phyloP scores from a whole-genome alignment of 805 yeast species.

The Priceomyces carsonii region DNA sequence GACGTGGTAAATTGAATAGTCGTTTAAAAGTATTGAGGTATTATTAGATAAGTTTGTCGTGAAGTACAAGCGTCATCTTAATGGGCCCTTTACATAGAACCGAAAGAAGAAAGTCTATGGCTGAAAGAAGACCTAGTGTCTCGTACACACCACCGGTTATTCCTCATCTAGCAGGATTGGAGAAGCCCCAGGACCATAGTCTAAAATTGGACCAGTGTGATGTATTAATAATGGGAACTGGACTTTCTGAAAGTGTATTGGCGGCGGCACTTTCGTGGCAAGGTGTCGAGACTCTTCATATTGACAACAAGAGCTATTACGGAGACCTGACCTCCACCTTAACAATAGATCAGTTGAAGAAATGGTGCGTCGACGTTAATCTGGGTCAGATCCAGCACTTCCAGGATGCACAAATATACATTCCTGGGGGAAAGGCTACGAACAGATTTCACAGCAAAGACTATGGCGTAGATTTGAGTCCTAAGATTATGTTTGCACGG shows the following conservation, averaged over 20 bases:
- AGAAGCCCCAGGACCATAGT: conserved; percentile 64
- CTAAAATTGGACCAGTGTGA: conserved; percentile 72
- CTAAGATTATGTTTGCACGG: conserved; percentile 84
- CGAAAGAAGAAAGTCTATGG: conserved; percentile 46
- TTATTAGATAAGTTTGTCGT: too few species aligned
- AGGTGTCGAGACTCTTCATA: conserved; percentile 91
- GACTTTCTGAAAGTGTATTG: conserved; percentile 79
- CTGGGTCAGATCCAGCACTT: conserved; percentile 45
- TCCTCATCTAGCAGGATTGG: conserved; percentile 77
- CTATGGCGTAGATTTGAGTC: conserved; percentile 86
- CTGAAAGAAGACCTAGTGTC: conserved; percentile 47
- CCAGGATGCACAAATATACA: conserved; percentile 75
- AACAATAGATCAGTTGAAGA: conserved; percentile 79
- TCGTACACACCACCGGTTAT: conserved; percentile 48
- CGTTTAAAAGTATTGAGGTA: too few species aligned
- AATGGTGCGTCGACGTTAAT: conserved; percentile 80
- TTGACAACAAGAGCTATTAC: conserved; percentile 81
- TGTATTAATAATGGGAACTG: conserved; percentile 90
- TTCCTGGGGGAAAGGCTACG: conserved; percentile 58
- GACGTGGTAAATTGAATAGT: too few species aligned
- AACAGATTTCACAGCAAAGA: conserved; percentile 60
- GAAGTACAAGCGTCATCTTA: too few species aligned
- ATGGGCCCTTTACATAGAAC: conserved; percentile 20
- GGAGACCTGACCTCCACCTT: conserved; percentile 89
- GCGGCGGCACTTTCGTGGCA: conserved; percentile 98